Evolutionary conservation across 768 basidiomycete species (phyloP), one percentile per base, ranked within the genome.

Genomic region (Hortiboletus flavorubellus): DNA sequence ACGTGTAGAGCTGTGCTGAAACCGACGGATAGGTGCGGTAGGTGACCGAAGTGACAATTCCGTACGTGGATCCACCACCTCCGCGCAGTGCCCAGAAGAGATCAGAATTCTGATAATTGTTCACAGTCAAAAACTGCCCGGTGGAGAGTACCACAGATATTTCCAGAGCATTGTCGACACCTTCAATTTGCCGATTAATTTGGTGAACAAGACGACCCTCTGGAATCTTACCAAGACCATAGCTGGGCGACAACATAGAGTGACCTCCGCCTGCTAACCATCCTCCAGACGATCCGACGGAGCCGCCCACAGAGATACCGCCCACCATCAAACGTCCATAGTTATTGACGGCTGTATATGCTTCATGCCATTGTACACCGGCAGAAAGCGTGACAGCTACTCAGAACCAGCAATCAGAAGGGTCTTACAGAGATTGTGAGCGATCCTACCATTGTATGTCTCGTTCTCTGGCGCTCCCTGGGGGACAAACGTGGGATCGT

Each of bases 21-120:
- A 72, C 57, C 8, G 62, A 34, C 2, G 76, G 73, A 47, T 79
- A 73, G 1, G 78, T 80, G 42, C 64, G 64, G 56, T 81, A 81
- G 1, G 80, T 80, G 9, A 74, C 76, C 0, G 77, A 77, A 3
- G 76, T 75, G 46, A 82, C 67, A 18, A 82, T 69, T 7, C 78
- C 80, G 43, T 69, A 82, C 0, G 77, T 81, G 12, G 76, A 73
- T 5, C 80, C 80, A 1, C 81, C 81, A 1, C 78, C 78, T 1
- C 80, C 81, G 31, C 81, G 72, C 42, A 84, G 60, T 0, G 82
- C 82, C 78, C 79, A 84, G 64, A 80, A 84, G 5, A 84, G 72
- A 49, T 82, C 79, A 10, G 69, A 18, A 59, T 81, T 72, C 37
- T 72, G 68, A 61, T 74, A 66, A 0, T 60, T 54, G 59, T 82